Evolutionary conservation across 75 land plant species (phyloP), one percentile per base, ranked within the genome.

Genomic region (Azolla pinnata): DNA sequence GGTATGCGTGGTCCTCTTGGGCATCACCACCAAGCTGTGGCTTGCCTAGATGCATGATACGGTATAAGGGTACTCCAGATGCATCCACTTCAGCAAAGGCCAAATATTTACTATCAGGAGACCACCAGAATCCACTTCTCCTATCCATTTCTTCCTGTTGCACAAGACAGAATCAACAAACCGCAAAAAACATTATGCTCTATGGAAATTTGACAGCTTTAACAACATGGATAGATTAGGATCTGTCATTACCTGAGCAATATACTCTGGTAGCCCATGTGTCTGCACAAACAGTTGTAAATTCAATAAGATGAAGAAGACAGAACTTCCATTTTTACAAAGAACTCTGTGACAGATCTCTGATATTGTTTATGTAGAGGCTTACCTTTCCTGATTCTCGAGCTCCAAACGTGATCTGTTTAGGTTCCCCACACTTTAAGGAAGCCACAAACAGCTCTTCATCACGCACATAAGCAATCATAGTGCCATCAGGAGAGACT

Each of bases 21-120:
- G 98, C 98, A 48, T 88, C 96, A 53, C 79, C 65, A 60, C 90
- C 87, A 31, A 89, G 75, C 38, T 74, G 81, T 46, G 76, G 61
- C 73, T 92, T 92, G 12, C 98, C 98, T 54, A 83, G 98, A 67
- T 93, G 98, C 96, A 93, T 88, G 32, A 93, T 93, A 62, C 96
- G 74, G 44, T 76, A 88, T 17, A 74, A 69, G 5, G 98, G 96
- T 56, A 93, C 76, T 46, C 72, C 79, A 44, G 90, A 73, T 30
- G 85, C 76, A 72, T 93, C 90, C 48, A 85, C 98, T 73, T 88
- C 66, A 5, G 98, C 79, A 52, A 93, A 93, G 25, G 96, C 98
- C 44, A 93, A 81, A 61, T 61, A 73, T 56, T 71, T 86, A 58
- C 90, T 71, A 57, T 93, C 96, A 12, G 79, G 64, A 32, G 96